These are phyloP conservation scores for Desmodesmus armatus DNA, from an alignment of 139 green algal species.

Conservation along the genomic window DNA sequence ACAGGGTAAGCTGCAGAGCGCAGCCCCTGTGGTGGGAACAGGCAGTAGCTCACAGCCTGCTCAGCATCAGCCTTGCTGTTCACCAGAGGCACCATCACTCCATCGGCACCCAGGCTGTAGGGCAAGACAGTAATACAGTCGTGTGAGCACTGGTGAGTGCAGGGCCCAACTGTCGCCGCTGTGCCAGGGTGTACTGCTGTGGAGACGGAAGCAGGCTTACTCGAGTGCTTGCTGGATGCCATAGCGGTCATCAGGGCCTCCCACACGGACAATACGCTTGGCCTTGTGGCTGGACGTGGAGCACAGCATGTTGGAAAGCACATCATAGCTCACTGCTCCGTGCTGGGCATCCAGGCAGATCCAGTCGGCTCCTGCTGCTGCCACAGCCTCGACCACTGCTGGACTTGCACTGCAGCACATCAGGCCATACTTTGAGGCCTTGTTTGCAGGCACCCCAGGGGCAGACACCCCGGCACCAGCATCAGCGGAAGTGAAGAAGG, in stretches of 20 bases:
- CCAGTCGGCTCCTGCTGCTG: conserved; percentile 45
- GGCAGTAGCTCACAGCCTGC: conserved; percentile 40
- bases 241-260: conserved; percentile 44
- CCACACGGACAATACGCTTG: conserved; percentile 53
- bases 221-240: conserved; percentile 54
- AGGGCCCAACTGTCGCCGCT: neutral
- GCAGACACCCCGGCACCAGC: too few species aligned
- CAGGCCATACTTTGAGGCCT: too few species aligned
- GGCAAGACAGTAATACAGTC: neutral
- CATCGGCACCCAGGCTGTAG: conserved; percentile 37
- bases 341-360: conserved; percentile 51
- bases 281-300: neutral
- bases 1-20: conserved; percentile 41
- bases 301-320: conserved; percentile 36
- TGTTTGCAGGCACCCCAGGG: too few species aligned
- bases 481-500: too few species aligned
- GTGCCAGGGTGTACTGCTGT: neutral
- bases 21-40: conserved; percentile 20
- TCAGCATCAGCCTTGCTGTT: conserved; percentile 36
- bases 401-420: conserved; percentile 36
- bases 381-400: conserved; percentile 41
- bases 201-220: neutral
- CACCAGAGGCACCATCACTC: conserved; percentile 45
- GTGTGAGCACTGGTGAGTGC: neutral
- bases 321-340: conserved; percentile 41